Conservation (phyloP, 148 eudicot genomes). For the Amaranthus cruentus region DNA sequence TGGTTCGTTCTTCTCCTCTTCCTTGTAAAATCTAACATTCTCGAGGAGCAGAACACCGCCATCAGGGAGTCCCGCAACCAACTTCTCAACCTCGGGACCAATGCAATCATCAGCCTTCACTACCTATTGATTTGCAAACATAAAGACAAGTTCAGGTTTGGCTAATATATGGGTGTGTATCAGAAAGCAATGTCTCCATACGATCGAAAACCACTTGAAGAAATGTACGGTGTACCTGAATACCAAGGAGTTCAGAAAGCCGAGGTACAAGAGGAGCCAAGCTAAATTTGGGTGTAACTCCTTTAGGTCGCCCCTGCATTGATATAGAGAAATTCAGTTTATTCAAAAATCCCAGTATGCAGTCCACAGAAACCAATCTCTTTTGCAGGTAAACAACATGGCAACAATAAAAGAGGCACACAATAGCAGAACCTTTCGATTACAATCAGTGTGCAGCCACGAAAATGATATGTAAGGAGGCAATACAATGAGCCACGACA, state of each 20-base stretch:
- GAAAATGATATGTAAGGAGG: no score
- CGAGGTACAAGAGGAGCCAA: conserved; percentile 90
- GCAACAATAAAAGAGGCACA: background rate
- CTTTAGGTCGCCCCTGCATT: conserved; percentile 80
- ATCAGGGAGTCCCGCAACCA: conserved; percentile 74
- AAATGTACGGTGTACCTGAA: conserved; percentile 44
- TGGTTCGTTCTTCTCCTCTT: conserved; percentile 90
- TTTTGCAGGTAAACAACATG: no score
- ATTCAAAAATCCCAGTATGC: no score
- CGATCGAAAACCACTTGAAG: background rate
- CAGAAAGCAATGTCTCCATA: background rate
- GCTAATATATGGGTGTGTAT: no score
- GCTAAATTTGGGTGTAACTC: conserved; percentile 92
- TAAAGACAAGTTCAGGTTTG: no score
- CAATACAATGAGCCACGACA: no score
- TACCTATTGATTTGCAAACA: conserved; percentile 42
- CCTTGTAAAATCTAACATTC: conserved; percentile 88
- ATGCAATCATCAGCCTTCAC: conserved; percentile 88
- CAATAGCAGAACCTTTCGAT: background rate
- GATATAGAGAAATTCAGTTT: background rate
- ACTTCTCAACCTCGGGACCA: conserved; percentile 83
- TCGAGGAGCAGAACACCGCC: conserved; percentile 90
- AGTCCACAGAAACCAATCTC: no score
- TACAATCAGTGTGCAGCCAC: no score
- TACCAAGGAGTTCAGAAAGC: conserved; percentile 80